A percentile compares a stretch with the other conserved stretches of the same genome.
These are phyloP conservation scores for Leccinum disarticulatum DNA, from an alignment of 768 basidiomycete genomes.

Conservation along the genomic window DNA sequence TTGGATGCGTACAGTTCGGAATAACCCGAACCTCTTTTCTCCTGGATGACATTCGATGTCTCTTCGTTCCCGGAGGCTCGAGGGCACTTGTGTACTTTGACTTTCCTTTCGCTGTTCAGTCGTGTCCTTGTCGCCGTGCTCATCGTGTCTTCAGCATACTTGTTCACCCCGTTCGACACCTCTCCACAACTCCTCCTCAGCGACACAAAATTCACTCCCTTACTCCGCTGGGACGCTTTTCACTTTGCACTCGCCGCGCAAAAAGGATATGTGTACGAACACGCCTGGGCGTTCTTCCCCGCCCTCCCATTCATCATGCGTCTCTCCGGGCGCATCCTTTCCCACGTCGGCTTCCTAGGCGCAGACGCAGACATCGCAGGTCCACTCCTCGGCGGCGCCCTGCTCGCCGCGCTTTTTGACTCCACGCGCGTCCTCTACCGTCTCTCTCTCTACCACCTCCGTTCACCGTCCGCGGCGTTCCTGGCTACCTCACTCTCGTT, in stretches of 20 bases:
- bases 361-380: slow-evolving; percentile 12
- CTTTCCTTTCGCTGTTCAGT: slow-evolving; percentile 23
- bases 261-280: slow-evolving; percentile 61
- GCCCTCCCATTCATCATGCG: slow-evolving; percentile 60
- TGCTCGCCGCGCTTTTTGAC: slow-evolving; percentile 42
- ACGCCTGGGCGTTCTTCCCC: slow-evolving; percentile 88
- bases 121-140: slow-evolving; percentile 22
- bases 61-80: neutral
- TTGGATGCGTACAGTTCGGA: neutral
- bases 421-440: slow-evolving; percentile 50
- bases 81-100: slow-evolving; percentile 22
- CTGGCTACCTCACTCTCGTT: slow-evolving; percentile 68
- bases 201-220: slow-evolving; percentile 18
- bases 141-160: slow-evolving; percentile 18
- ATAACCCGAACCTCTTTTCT: neutral
- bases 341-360: neutral
- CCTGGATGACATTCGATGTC: neutral
- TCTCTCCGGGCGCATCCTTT: slow-evolving; percentile 27
- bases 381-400: slow-evolving; percentile 37
- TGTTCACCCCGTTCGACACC: slow-evolving; percentile 27
- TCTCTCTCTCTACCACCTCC: slow-evolving; percentile 58
- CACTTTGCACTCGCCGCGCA: slow-evolving; percentile 74
- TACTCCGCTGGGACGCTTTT: slow-evolving; percentile 86
- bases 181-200: slow-evolving; percentile 26
- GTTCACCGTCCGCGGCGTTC: slow-evolving; percentile 56